Percentiles rank a stretch among this genome's conserved stretches.
Conservation (phyloP, 768 basidiomycete species). For the Porpolomopsis calyptriformis region DNA sequence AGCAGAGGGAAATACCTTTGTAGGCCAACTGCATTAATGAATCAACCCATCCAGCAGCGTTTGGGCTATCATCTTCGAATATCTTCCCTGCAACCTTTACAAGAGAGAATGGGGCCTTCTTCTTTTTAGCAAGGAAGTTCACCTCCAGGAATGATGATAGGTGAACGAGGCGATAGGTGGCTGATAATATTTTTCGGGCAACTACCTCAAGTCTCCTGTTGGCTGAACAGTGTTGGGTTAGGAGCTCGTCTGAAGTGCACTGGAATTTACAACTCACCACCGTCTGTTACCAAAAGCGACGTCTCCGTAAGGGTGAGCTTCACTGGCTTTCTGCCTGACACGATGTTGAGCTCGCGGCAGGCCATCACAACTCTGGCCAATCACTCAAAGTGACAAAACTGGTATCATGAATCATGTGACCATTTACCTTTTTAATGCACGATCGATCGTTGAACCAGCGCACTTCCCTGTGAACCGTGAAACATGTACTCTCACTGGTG, state of each 20-base stretch:
- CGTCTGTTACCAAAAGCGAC: conserved; percentile 7
- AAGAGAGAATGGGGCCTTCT: conserved; percentile 29
- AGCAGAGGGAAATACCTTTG: conserved; percentile 33
- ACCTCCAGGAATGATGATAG: conserved; percentile 31
- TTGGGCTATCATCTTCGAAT: conserved; percentile 21
- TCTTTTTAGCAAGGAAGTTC: conserved; percentile 39
- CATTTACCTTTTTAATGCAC: too few relatives aligned
- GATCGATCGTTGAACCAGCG: too few relatives aligned
- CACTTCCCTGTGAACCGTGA: too few relatives aligned
- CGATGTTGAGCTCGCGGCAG: conserved; percentile 1
- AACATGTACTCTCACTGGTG: too few relatives aligned
- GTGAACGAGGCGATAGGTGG: conserved; percentile 24
- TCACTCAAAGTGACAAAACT: too few relatives aligned
- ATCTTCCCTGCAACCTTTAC: conserved; percentile 35
- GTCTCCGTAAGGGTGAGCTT: conserved; percentile 10
- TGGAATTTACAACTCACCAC: too few relatives aligned
- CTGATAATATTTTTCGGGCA: conserved; percentile 46
- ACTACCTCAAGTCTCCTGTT: conserved; percentile 31
- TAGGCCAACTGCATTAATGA: conserved; percentile 50
- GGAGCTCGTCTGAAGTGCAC: background rate
- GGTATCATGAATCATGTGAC: background rate
- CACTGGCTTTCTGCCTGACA: conserved; percentile 3
- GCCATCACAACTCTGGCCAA: background rate
- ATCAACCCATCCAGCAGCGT: conserved; percentile 42
- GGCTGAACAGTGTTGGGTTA: too few relatives aligned